These are phyloP conservation scores for Ophiosphaerella herpotricha DNA, from an alignment of 2,329 filamentous ascomycete species.

Conservation along the genomic window DNA sequence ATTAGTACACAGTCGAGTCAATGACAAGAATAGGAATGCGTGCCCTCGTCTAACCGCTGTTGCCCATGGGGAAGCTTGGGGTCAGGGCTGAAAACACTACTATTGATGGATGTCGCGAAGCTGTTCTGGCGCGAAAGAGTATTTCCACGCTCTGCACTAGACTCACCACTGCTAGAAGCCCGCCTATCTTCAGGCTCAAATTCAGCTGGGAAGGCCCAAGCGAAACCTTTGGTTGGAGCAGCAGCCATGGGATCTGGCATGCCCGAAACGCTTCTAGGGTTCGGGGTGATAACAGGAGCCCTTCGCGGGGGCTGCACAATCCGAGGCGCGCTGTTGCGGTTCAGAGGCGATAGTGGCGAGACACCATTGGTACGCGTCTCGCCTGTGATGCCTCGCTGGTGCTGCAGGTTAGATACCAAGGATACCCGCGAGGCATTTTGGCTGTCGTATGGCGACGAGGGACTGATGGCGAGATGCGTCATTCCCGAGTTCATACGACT, in stretches of 20 bases:
- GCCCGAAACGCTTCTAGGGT: constrained; percentile 65
- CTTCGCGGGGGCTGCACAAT: constrained; percentile 55
- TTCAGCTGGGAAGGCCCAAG: constrained; percentile 82
- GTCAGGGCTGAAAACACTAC: constrained; percentile 77
- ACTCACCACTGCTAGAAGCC: constrained; percentile 54
- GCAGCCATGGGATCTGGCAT: constrained; percentile 68
- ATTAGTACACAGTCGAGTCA: constrained; percentile 23
- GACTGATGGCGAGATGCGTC: constrained; percentile 69
- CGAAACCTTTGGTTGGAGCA: constrained; percentile 79
- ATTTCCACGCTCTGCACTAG: constrained; percentile 56
- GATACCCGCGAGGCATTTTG: constrained; percentile 78
- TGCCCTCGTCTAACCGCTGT: constrained; percentile 69
- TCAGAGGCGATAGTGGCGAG: constrained; percentile 53
- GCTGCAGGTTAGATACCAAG: constrained; percentile 71
- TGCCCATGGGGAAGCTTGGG: constrained; percentile 74
- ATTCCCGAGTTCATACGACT: constrained; percentile 76
- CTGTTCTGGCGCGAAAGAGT: constrained; percentile 73
- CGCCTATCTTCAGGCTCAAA: constrained; percentile 60
- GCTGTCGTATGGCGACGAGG: constrained; percentile 72
- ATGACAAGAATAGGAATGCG: constrained; percentile 19
- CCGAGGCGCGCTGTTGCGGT: constrained; percentile 37
- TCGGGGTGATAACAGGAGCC: constrained; percentile 76
- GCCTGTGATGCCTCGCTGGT: constrained; percentile 56
- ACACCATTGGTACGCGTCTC: constrained; percentile 50
- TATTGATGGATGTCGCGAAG: constrained; percentile 76